Base-by-base conservation (phyloP, 164 flowering plant genomes). In the Vitis amurensis region DNA sequence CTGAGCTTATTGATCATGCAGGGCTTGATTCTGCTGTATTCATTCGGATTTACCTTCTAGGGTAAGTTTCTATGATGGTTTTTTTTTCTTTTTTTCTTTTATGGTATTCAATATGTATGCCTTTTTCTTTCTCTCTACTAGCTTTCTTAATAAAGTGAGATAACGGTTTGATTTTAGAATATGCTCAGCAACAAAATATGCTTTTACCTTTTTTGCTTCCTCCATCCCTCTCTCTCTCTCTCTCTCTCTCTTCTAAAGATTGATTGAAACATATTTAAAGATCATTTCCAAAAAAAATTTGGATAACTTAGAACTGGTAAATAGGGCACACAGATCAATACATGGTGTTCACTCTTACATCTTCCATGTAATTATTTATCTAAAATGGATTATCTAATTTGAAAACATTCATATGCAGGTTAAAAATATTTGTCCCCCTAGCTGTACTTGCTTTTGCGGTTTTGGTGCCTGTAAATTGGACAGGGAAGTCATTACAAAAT, bases 21-120 rank as follows among this genome's bases (percentile, higher is more conserved):
- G 97, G 97, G 44, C 93, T 94, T 69, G 98, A 94, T 76, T 90
- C 98, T 68, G 91, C 88, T 69, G 97, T 82, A 0, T 91, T 81
- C 73, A 82, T 94, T 57, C 80, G 98, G 65, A 94, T 94, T 76
- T 94, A 92, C 70, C 89, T 88, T 74, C 93, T 94, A 65, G 98
- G 98, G 98, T 93, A 61, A 79, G 88, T 79, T 69, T 47, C 0
- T 65, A 23, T 17, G 66, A 55, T 70, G 19, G 9, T 23, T 29
- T 50, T 59, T 56, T 17, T 51, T 12, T 16, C 0, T 66, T 11
- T 56, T 15, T 8, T 31, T 12, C n/a, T 13, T 29, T 61, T 7
- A 59, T 6, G 9, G 15, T 37, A 37, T 2, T 37, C 44, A 37
- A 27, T 37, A 67, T 73, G 15, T 49, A 44, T 23, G 2, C 3